Conservation (phyloP, 2,329 filamentous ascomycete genomes). For the Erysiphe pulchra region DNA sequence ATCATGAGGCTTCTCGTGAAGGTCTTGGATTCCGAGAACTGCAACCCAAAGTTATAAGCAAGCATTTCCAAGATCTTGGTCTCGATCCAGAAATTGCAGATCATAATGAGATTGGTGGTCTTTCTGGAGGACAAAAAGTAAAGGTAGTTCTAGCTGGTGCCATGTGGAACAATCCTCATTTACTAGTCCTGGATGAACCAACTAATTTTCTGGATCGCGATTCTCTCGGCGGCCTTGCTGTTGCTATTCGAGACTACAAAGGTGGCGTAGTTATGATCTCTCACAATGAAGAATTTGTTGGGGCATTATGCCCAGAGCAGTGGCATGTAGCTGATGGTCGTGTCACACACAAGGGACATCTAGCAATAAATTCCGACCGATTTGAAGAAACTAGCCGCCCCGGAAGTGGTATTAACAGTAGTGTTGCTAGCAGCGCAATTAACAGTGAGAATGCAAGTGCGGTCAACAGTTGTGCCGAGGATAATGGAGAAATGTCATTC, state of each 20-base stretch:
- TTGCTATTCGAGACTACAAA: constrained; percentile 93
- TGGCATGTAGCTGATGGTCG: constrained; percentile 81
- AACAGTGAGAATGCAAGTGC: constrained; percentile 32
- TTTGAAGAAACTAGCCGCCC: constrained; percentile 61
- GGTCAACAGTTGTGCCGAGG: constrained; percentile 64
- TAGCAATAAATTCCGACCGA: constrained; percentile 49
- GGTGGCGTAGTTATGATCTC: constrained; percentile 98
- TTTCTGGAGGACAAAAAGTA: constrained; percentile 94
- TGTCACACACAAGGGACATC: constrained; percentile 58
- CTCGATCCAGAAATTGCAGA: constrained; percentile 95
- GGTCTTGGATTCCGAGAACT: constrained; percentile 89
- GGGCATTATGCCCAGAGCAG: constrained; percentile 83
- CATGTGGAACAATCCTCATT: constrained; percentile 98
- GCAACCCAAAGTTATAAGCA: constrained; percentile 77
- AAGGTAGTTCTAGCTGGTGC: constrained; percentile 92
- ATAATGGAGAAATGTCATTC: constrained; percentile 68
- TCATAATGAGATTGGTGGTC: constrained; percentile 90
- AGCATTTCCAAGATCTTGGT: constrained; percentile 94
- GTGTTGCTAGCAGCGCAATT: constrained; percentile 30
- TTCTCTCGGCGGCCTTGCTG: constrained; percentile 85
- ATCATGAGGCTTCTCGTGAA: constrained; percentile 95
- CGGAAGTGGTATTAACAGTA: constrained; percentile 32
- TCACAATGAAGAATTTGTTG: constrained; percentile 97
- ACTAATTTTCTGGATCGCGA: constrained; percentile 99
- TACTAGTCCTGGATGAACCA: constrained; percentile 91